A percentile compares a stretch with the other conserved stretches of the same genome.
Evolutionary conservation across 1,139 yeast species (phyloP).

Genomic region (Taiozyma sp.): DNA sequence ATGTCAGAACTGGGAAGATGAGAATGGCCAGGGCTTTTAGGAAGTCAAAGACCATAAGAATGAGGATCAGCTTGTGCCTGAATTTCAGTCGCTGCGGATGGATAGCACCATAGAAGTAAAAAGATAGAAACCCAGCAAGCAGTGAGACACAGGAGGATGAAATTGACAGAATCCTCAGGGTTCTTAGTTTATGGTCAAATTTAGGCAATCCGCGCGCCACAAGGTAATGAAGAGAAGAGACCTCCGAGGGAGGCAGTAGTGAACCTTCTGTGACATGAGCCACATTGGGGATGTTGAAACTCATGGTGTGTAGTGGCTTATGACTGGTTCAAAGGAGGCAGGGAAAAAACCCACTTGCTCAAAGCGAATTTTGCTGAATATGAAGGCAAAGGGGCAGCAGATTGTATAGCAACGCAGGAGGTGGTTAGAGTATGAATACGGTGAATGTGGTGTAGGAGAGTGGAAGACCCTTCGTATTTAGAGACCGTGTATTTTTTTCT

Average conservation of each 20-base stretch:
- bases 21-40: constrained; percentile 68
- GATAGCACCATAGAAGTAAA: constrained; percentile 53
- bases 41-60: constrained; percentile 66
- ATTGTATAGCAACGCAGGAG: not conserved
- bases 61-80: constrained; percentile 68
- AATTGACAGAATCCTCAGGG: constrained; percentile 41
- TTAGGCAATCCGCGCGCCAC: not conserved
- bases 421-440: not conserved
- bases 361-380: not conserved
- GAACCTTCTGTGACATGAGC: not conserved
- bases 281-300: not conserved
- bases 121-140: constrained; percentile 46
- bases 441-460: too few species aligned
- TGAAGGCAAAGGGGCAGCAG: not conserved
- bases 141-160: constrained; percentile 56
- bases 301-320: not conserved
- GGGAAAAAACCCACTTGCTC: not conserved
- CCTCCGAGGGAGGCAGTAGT: not conserved
- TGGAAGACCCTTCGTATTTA: too few species aligned
- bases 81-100: constrained; percentile 60
- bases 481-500: too few species aligned
- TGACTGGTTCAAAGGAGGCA: not conserved
- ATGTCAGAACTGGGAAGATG: constrained; percentile 52
- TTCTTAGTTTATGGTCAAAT: not conserved
- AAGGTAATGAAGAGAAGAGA: not conserved